phyloP scores from a whole-genome alignment of 2,329 filamentous ascomycete species.

The Apiospora saccharicola region DNA sequence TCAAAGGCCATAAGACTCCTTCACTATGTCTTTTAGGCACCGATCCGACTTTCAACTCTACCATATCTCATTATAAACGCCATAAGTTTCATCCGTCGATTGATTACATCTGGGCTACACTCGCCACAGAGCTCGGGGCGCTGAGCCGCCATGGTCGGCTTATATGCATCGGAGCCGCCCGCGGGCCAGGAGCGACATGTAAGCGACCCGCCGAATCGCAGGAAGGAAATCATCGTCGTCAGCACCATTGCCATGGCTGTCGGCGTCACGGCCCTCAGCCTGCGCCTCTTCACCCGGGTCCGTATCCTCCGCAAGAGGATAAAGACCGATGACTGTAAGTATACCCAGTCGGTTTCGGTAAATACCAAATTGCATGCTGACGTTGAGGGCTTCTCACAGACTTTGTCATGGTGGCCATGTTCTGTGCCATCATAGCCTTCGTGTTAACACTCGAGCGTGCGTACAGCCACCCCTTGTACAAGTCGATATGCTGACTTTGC shows the following conservation, averaged over 20 bases:
- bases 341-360: background rate
- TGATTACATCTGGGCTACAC: background rate
- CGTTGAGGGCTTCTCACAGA: background rate
- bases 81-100: background rate
- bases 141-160: background rate
- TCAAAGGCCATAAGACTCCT: background rate
- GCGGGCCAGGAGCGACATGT: constrained; percentile 15
- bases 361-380: background rate
- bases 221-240: constrained; percentile 2
- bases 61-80: background rate
- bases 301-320: constrained; percentile 17
- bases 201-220: constrained; percentile 7
- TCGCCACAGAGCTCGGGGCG: background rate
- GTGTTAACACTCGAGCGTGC: constrained; percentile 8
- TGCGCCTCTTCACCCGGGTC: constrained; percentile 22
- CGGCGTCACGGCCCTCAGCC: constrained; percentile 6
- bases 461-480: background rate
- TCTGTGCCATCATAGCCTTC: constrained; percentile 14
- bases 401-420: constrained; percentile 8
- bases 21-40: background rate
- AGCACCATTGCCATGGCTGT: constrained; percentile 8
- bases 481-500: background rate
- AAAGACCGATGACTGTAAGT: constrained; percentile 5
- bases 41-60: background rate
- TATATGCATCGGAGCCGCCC: constrained; percentile 16